Base-by-base conservation (phyloP, 345 rosid genomes). In the Anacardium occidentale region DNA sequence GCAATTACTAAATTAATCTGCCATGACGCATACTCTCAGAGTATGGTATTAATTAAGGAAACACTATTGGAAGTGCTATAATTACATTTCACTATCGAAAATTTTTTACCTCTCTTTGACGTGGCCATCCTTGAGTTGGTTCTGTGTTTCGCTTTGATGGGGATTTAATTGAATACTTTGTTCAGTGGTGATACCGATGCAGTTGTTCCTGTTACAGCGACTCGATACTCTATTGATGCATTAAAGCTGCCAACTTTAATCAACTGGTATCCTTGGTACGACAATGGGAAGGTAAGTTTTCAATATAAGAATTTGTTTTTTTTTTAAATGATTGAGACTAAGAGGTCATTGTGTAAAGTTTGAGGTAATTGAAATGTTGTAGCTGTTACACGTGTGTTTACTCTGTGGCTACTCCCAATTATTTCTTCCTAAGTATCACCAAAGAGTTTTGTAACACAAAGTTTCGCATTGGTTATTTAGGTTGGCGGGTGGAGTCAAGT, bases 401-500 rank as follows among this genome's bases (percentile, higher is more conserved):
- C 7, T 12, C n/a, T 10, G 7, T 42, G 10, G 4, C 22, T 17
- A 0, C n/a, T 17, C 4, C 32, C 62, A 5, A 5, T 55, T 29
- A 12, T 9, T 26, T 29, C 17, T n/a, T n/a, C n/a, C n/a, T n/a
- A n/a, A n/a, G n/a, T n/a, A n/a, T n/a, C n/a, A n/a, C n/a, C n/a
- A n/a, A n/a, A n/a, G n/a, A n/a, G 1, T 15, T 12, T 26, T 26
- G 11, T 29, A 29, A 52, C 59, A 17, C 2, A 25, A 9, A 37
- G 12, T 65, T 67, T 8, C 47, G 70, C 25, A 14, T 52, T 53
- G 25, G 50, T 59, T 53, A 52, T 73, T 26, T 60, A 94, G 98
- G 97, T 90, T 70, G 98, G 95, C 17, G 97, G 98, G 13, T 92
- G 98, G 97, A 89, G 97, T 88, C 98, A 94, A 85, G 90, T 80